Evolutionary conservation across 2,329 filamentous ascomycete species (phyloP).

Genomic region (Neofusicoccum laricinum): DNA sequence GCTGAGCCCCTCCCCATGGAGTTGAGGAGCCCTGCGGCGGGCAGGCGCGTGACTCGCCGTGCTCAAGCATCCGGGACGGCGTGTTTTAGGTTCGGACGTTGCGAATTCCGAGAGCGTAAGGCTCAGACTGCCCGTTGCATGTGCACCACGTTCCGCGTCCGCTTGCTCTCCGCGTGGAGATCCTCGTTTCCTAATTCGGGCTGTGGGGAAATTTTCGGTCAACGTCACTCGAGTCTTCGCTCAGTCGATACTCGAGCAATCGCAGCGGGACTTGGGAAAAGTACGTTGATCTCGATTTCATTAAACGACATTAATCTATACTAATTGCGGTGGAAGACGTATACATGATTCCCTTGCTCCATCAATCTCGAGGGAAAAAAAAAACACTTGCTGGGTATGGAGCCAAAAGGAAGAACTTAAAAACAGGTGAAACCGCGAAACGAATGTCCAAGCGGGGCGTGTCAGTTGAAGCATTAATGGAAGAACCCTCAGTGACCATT

Average conservation of each 20-base stretch:
- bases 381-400: neutral
- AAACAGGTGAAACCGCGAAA: neutral
- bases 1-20: neutral
- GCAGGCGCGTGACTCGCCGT: neutral
- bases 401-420: neutral
- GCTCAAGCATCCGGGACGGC: neutral
- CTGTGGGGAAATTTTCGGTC: neutral
- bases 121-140: neutral
- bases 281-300: neutral
- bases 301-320: too few species aligned
- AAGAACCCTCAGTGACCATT: neutral
- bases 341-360: neutral
- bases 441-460: neutral
- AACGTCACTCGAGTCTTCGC: neutral
- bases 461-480: neutral
- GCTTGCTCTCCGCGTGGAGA: neutral
- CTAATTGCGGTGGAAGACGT: too few species aligned
- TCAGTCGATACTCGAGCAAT: neutral
- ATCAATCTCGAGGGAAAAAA: neutral
- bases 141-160: neutral
- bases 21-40: neutral
- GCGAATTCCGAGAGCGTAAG: neutral
- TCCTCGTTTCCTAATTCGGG: neutral
- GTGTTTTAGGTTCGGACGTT: neutral
- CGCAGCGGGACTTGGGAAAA: neutral